Base-by-base conservation (phyloP, 805 yeast species). In the Wickerhamomyces bovis region DNA sequence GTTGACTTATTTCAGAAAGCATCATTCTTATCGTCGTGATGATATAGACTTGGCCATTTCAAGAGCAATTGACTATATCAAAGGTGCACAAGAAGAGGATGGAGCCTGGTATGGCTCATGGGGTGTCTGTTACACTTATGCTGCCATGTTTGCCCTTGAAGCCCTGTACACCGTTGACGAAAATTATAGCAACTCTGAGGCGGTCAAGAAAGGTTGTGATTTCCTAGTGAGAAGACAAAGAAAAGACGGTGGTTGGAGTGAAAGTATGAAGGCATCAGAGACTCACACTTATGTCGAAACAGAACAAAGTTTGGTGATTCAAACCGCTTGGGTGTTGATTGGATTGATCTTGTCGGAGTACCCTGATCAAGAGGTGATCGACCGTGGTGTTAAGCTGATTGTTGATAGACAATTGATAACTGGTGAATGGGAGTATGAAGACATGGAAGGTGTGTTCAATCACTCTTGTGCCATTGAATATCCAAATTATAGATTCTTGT, bases 91-190 rank as follows among this genome's bases (percentile, higher is more conserved):
- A 65, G 70, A 72, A 39, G 58, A 60, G 0, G 96, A 94, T 64
- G 99, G 99, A 0, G 82, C 95, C 13, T 94, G 98, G 98, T 95
- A 90, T 63, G 99, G 99, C 1, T 81, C 89, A 38, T 94, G 99
- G 99, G 99, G 99, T 33, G 83, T 94, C 6, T 94, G 99, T 62
- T 89, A 75, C 62, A 87, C 97, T 0, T 94, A 94, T 65, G 98
- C 98, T 0, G 86, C 89, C 2, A 94, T 94, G 99, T 94, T 94
- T 76, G 99, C 99, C 0, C 66, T 94, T 25, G 99, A 94, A 57
- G 98, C 98, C 0, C 72, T 94, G 42, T 71, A 79, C 23, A 78
- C 92, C 4, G 83, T 84, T 23, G 87, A 82, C 1, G 75, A 75
- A 47, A 68, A 59, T 2, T 92, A 89, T 62, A 59, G 58, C 1